A percentile compares a stretch with the other conserved stretches of the same genome.
Conservation (phyloP, 2,329 filamentous ascomycete species). For the Pseudogymnoascus sp. region DNA sequence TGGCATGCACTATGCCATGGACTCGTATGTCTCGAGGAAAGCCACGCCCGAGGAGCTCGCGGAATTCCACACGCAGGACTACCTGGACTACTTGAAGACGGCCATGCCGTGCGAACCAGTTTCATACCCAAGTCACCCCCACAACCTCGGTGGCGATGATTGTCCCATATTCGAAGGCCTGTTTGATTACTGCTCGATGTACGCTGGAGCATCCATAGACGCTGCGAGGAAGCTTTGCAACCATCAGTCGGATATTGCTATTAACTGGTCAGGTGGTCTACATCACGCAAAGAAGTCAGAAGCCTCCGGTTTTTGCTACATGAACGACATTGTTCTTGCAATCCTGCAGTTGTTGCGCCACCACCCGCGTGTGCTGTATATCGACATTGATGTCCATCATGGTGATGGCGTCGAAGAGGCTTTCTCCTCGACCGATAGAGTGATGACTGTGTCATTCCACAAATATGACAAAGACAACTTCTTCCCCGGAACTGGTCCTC, state of each 20-base stretch:
- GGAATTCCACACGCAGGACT: slow-evolving; percentile 80
- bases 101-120: slow-evolving; percentile 60
- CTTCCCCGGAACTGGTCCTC: slow-evolving; percentile 84
- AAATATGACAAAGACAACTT: slow-evolving; percentile 82
- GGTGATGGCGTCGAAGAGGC: slow-evolving; percentile 88
- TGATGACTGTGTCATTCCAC: slow-evolving; percentile 92
- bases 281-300: slow-evolving; percentile 95
- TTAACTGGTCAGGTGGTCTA: slow-evolving; percentile 94
- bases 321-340: slow-evolving; percentile 95
- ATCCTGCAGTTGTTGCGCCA: slow-evolving; percentile 80
- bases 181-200: slow-evolving; percentile 91
- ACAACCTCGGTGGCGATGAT: slow-evolving; percentile 84
- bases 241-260: slow-evolving; percentile 85
- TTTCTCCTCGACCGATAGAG: slow-evolving; percentile 81
- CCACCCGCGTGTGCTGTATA: slow-evolving; percentile 82
- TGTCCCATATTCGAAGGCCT: slow-evolving; percentile 95
- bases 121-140: slow-evolving; percentile 56
- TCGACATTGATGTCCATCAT: slow-evolving; percentile 90
- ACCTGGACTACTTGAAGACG: slow-evolving; percentile 78
- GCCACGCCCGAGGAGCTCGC: slow-evolving; percentile 84
- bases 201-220: slow-evolving; percentile 82
- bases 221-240: slow-evolving; percentile 84
- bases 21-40: slow-evolving; percentile 76
- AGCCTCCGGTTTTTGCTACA: slow-evolving; percentile 95
- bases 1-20: slow-evolving; percentile 94